phyloP scores from a whole-genome alignment of 805 yeast genomes.

The Monosporozyma solicola region DNA sequence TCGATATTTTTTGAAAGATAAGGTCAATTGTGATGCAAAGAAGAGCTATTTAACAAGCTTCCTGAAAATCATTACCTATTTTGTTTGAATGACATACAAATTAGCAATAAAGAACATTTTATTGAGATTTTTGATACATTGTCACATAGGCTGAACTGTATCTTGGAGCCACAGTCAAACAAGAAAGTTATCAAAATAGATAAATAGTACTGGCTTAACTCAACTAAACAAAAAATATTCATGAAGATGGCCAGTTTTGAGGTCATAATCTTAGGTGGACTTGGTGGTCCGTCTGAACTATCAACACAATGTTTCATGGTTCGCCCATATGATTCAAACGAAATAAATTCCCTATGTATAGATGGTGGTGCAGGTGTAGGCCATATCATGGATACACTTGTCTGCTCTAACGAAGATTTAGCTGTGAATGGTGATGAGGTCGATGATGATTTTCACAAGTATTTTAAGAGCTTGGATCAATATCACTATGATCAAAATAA shows the following conservation, averaged over 20 bases:
- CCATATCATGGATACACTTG: constrained; percentile 31
- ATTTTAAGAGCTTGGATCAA: not conserved
- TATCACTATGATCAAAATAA: not conserved
- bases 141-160: too few species aligned
- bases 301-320: constrained; percentile 59
- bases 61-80: not conserved
- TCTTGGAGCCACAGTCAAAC: too few species aligned
- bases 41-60: not conserved
- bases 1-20: not conserved
- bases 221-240: not conserved
- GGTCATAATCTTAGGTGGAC: constrained; percentile 60
- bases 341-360: constrained; percentile 41
- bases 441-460: not conserved
- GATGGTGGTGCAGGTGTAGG: constrained; percentile 77
- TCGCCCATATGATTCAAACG: constrained; percentile 38
- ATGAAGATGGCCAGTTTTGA: constrained; percentile 34
- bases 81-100: not conserved
- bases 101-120: not conserved
- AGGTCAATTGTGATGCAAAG: not conserved
- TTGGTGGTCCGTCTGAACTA: constrained; percentile 80
- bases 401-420: not conserved
- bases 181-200: not conserved
- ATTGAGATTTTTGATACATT: not conserved
- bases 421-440: not conserved
- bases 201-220: not conserved